Evolutionary conservation across 306 rosid genomes (phyloP).

Genomic region (Canavalia ensiformis): DNA sequence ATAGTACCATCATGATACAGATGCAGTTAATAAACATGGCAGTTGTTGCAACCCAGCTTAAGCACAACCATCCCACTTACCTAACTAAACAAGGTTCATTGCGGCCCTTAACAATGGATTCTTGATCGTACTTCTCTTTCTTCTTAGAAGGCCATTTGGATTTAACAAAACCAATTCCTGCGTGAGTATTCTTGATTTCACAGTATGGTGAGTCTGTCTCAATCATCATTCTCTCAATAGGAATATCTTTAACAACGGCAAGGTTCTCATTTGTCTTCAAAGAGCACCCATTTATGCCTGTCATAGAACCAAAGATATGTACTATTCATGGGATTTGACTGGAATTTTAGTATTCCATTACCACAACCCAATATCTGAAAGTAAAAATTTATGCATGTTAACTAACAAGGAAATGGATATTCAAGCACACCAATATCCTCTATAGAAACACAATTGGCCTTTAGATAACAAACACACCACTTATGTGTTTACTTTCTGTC

Average conservation of each 20-base stretch:
- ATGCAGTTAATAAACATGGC: constrained; percentile 5
- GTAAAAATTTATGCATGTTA: constrained; percentile 25
- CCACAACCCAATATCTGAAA: constrained; percentile 26
- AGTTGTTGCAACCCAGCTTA: neutral
- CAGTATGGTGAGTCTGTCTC: constrained; percentile 98
- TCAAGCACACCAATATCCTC: constrained; percentile 17
- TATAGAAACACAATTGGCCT: constrained; percentile 11
- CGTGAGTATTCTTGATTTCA: constrained; percentile 90
- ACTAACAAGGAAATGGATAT: constrained; percentile 27
- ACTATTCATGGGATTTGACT: constrained; percentile 36
- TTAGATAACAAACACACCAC: neutral
- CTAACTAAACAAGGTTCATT: constrained; percentile 95
- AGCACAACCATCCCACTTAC: constrained; percentile 53
- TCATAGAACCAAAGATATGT: constrained; percentile 42
- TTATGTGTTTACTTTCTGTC: neutral
- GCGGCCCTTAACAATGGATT: constrained; percentile 83
- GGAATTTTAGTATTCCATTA: constrained; percentile 33
- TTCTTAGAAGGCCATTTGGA: constrained; percentile 87
- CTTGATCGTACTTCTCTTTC: constrained; percentile 91
- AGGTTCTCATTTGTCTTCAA: constrained; percentile 83
- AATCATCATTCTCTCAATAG: constrained; percentile 88
- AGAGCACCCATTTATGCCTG: constrained; percentile 96
- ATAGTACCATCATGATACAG: constrained; percentile 15
- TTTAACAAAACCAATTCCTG: constrained; percentile 84
- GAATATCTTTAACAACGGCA: constrained; percentile 81